Percentiles rank a stretch among this genome's conserved stretches.
Conservation (phyloP, 495 filamentous ascomycete species). For the Monascus purpureus region DNA sequence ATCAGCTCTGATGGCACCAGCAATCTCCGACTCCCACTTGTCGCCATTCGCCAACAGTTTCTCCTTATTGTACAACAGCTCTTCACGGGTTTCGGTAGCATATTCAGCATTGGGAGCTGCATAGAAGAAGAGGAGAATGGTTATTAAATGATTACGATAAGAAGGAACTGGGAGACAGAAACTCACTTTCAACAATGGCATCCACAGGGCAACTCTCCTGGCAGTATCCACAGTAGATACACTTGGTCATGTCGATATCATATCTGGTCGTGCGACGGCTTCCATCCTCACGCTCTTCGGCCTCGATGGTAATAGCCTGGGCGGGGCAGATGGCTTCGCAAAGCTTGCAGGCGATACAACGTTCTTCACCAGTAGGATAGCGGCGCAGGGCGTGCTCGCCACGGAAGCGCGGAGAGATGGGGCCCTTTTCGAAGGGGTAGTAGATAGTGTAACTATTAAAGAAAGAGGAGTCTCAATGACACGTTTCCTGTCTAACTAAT, state of each 20-base stretch:
- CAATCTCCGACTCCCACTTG: conserved; percentile 97
- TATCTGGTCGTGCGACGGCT: conserved; percentile 90
- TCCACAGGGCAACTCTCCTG: conserved; percentile 98
- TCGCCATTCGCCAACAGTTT: conserved; percentile 81
- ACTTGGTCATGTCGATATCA: conserved; percentile 99
- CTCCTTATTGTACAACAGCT: conserved; percentile 97
- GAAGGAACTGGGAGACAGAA: too few species aligned
- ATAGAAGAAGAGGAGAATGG: conserved; percentile 5
- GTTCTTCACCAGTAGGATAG: conserved; percentile 94
- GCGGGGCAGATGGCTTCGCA: conserved; percentile 98
- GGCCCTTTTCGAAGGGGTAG: conserved; percentile 98
- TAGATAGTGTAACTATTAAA: conserved; percentile 96
- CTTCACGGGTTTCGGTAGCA: conserved; percentile 92
- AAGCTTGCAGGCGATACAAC: conserved; percentile 98
- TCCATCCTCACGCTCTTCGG: conserved; percentile 92
- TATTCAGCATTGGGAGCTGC: conserved; percentile 88
- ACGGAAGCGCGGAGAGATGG: conserved; percentile 93
- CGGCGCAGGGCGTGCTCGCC: conserved; percentile 91
- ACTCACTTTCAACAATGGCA: conserved; percentile 81
- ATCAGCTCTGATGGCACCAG: conserved; percentile 78
- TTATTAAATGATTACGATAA: too few species aligned
- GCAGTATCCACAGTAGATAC: conserved; percentile 99
- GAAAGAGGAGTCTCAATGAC: too few species aligned
- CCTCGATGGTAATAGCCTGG: conserved; percentile 95
- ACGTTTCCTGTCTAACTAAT: too few species aligned